phyloP scores from a whole-genome alignment of 495 filamentous ascomycete genomes.

The Penicillium odoratum region DNA sequence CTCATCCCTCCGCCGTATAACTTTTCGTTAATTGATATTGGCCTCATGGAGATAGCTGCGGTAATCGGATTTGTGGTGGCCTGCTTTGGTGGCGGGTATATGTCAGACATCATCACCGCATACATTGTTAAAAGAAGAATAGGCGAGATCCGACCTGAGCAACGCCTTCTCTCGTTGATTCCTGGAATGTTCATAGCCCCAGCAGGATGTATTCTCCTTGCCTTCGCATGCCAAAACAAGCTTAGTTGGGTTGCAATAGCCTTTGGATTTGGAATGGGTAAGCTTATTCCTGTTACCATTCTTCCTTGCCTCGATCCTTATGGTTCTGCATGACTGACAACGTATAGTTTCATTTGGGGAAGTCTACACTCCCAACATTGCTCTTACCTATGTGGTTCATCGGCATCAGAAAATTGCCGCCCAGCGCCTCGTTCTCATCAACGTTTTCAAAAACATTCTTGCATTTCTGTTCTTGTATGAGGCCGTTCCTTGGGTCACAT shows the following conservation, averaged over 20 bases:
- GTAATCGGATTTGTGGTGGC: conserved; percentile 7
- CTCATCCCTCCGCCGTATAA: conserved; percentile 1
- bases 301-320: too few species aligned
- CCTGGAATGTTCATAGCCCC: conserved; percentile 6
- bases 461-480: conserved; percentile 6
- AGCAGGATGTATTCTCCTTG: conserved; percentile 8
- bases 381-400: conserved; percentile 10
- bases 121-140: background rate
- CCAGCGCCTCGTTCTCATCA: conserved; percentile 7
- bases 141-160: background rate
- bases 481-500: background rate
- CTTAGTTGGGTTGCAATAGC: conserved; percentile 10
- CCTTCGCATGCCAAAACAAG: conserved; percentile 7
- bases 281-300: too few species aligned
- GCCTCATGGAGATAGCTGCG: conserved; percentile 9
- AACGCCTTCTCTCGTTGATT: conserved; percentile 5
- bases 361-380: conserved; percentile 9
- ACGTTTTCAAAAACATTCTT: conserved; percentile 10
- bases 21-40: conserved; percentile 1
- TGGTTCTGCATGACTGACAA: too few species aligned
- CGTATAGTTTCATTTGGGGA: conserved; percentile 3
- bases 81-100: conserved; percentile 4
- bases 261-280: conserved; percentile 4
- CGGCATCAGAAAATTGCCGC: conserved; percentile 6
- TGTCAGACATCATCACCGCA: conserved; percentile 3